These are phyloP conservation scores for Lachnellula arida DNA, from an alignment of 2,329 filamentous ascomycete species.

Conservation along the genomic window DNA sequence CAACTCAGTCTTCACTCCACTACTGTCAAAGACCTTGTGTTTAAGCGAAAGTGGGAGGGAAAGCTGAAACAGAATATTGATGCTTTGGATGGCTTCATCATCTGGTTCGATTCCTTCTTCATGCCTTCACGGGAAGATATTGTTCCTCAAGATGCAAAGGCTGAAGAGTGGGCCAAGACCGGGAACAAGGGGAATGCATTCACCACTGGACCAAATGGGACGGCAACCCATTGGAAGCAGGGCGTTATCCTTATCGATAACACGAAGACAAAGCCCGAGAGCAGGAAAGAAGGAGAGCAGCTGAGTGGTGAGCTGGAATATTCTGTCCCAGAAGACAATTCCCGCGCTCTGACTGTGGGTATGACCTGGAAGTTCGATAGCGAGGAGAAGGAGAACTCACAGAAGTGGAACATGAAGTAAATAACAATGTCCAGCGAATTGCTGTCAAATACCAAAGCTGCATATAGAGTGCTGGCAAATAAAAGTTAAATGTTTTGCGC, in stretches of 20 bases:
- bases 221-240: slow-evolving; percentile 87
- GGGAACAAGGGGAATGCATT: slow-evolving; percentile 68
- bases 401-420: slow-evolving; percentile 33
- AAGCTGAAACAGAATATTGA: slow-evolving; percentile 58
- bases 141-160: slow-evolving; percentile 49
- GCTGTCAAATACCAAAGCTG: not conserved
- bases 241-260: slow-evolving; percentile 66
- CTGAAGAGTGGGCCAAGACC: slow-evolving; percentile 55
- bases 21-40: slow-evolving; percentile 67
- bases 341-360: slow-evolving; percentile 62
- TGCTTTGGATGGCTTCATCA: slow-evolving; percentile 75
- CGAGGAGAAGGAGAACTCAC: slow-evolving; percentile 22
- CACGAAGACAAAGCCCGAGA: slow-evolving; percentile 40
- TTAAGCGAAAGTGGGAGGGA: slow-evolving; percentile 63
- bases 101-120: slow-evolving; percentile 97
- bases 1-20: slow-evolving; percentile 73
- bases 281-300: slow-evolving; percentile 49
- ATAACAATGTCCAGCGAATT: not conserved
- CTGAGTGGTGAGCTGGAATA: slow-evolving; percentile 68
- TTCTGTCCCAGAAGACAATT: slow-evolving; percentile 62
- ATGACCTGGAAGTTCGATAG: slow-evolving; percentile 50
- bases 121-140: slow-evolving; percentile 51
- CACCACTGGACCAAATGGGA: slow-evolving; percentile 74
- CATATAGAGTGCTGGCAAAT: not conserved
- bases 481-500: not conserved